phyloP scores from a whole-genome alignment of 495 filamentous ascomycete genomes.

The Terfezia boudieri region DNA sequence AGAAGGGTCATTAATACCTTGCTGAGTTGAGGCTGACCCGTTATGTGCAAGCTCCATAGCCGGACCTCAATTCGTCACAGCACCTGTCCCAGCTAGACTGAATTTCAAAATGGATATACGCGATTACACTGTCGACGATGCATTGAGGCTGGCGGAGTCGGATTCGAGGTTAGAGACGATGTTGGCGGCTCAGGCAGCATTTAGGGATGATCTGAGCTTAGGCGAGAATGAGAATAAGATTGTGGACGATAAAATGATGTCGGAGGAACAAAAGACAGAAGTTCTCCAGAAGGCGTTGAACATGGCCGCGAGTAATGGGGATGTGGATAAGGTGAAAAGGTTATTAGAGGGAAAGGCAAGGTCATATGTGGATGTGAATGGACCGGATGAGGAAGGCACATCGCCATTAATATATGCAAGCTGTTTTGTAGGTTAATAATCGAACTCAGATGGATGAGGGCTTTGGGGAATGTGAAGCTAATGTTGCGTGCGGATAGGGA shows the following conservation, averaged over 20 bases:
- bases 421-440: constrained; percentile 60
- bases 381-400: constrained; percentile 82
- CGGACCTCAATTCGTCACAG: constrained; percentile 81
- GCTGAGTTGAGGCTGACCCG: constrained; percentile 4
- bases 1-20: too few species aligned
- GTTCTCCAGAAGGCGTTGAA: constrained; percentile 69
- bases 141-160: constrained; percentile 37
- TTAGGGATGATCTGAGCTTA: constrained; percentile 35
- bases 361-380: constrained; percentile 66
- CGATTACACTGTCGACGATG: constrained; percentile 36
- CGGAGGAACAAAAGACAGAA: constrained; percentile 54
- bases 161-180: constrained; percentile 84
- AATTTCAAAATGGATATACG: constrained; percentile 27
- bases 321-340: constrained; percentile 55
- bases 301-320: constrained; percentile 94
- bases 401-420: constrained; percentile 92
- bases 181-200: constrained; percentile 78
- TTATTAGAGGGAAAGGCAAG: constrained; percentile 55
- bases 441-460: neutral
- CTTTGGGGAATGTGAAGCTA: neutral
- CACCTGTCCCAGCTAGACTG: constrained; percentile 62
- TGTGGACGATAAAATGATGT: constrained; percentile 45
- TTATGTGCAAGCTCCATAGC: constrained; percentile 28
- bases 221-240: constrained; percentile 63
- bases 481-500: constrained; percentile 29